phyloP scores from a whole-genome alignment of 805 yeast genomes.

The Wickerhamomyces chaumierensis region DNA sequence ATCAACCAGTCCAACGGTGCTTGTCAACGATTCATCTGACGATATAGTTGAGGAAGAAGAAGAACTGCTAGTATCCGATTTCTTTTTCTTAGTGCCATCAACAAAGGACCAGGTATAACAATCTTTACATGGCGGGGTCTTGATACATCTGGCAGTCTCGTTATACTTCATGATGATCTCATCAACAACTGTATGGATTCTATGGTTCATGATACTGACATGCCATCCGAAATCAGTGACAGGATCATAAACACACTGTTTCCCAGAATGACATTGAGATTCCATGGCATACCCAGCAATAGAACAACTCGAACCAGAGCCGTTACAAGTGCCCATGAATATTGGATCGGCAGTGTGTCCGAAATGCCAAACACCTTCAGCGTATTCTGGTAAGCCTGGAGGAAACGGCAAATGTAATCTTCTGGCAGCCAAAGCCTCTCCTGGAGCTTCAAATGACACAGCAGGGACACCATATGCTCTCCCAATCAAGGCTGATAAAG shows the following conservation, averaged over 20 bases:
- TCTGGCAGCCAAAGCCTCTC: constrained; percentile 72
- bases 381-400: constrained; percentile 70
- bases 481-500: constrained; percentile 69
- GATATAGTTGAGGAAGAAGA: constrained; percentile 1
- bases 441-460: constrained; percentile 89
- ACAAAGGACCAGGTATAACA: constrained; percentile 84
- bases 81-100: constrained; percentile 28
- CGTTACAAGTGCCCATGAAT: constrained; percentile 92
- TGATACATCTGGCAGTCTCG: constrained; percentile 60
- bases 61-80: too few relatives aligned
- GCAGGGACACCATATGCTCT: constrained; percentile 86
- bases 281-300: constrained; percentile 97
- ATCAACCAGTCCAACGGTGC: background rate
- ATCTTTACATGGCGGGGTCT: constrained; percentile 78
- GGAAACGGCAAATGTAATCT: constrained; percentile 87
- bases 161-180: constrained; percentile 64
- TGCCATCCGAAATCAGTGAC: constrained; percentile 88
- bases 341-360: constrained; percentile 98
- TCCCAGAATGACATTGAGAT: constrained; percentile 87
- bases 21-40: background rate
- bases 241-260: constrained; percentile 78
- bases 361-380: constrained; percentile 86
- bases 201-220: constrained; percentile 76
- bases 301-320: constrained; percentile 81
- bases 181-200: constrained; percentile 85